Percentiles rank a stretch among this genome's conserved stretches.
phyloP scores from a whole-genome alignment of 768 basidiomycete genomes.

The Cyathus striatus region DNA sequence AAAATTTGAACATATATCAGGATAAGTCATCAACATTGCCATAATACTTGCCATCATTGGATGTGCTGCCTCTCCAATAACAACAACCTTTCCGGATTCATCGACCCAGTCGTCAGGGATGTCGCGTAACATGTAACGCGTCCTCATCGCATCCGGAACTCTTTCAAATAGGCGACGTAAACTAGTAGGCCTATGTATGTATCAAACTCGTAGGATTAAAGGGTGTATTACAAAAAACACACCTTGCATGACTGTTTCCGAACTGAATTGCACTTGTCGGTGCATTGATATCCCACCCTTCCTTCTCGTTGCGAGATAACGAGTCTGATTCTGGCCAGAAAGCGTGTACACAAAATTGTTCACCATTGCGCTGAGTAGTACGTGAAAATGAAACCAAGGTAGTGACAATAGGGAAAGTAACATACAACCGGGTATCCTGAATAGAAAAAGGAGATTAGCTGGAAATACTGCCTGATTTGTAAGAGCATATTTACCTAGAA shows the following conservation, averaged over 20 bases:
- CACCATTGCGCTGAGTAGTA: slow-evolving; percentile 27
- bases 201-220: too few relatives aligned
- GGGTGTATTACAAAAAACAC: too few relatives aligned
- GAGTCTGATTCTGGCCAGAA: slow-evolving; percentile 31
- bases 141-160: slow-evolving; percentile 26
- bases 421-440: slow-evolving; percentile 23
- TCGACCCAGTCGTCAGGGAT: slow-evolving; percentile 48
- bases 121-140: slow-evolving; percentile 26
- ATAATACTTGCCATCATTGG: slow-evolving; percentile 38
- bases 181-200: too few relatives aligned
- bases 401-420: slow-evolving; percentile 2
- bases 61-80: slow-evolving; percentile 56
- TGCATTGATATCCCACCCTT: slow-evolving; percentile 28
- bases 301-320: slow-evolving; percentile 14
- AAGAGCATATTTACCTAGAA: slow-evolving; percentile 17
- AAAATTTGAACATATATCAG: neutral
- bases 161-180: slow-evolving; percentile 28
- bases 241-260: slow-evolving; percentile 15
- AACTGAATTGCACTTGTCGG: slow-evolving; percentile 28
- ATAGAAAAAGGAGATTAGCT: slow-evolving; percentile 16
- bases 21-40: slow-evolving; percentile 1
- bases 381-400: slow-evolving; percentile 4
- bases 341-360: slow-evolving; percentile 28
- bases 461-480: slow-evolving; percentile 3
- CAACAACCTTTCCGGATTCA: slow-evolving; percentile 32